Evolutionary conservation across 1,284 basidiomycete genomes (phyloP).

Genomic region (Cerioporus squamosus): DNA sequence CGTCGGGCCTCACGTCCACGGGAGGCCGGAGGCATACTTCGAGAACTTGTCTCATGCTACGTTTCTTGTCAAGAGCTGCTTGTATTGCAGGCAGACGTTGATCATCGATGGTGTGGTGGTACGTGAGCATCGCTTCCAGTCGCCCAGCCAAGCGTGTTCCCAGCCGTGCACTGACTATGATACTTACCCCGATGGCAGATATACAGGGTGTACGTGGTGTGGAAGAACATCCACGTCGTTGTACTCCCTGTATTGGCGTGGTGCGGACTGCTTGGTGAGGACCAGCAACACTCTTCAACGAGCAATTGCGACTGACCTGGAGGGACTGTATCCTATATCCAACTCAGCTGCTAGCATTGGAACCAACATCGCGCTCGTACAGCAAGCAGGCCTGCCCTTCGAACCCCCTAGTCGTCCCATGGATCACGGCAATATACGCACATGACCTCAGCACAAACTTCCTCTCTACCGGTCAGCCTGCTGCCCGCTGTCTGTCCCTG

Average conservation of each 20-base stretch:
- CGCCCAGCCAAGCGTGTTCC: too few relatives aligned
- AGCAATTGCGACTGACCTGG: too few relatives aligned
- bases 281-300: too few relatives aligned
- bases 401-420: conserved; percentile 21
- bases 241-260: conserved; percentile 30
- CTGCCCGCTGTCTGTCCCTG: not conserved
- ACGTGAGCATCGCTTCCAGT: conserved; percentile 4
- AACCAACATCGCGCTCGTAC: conserved; percentile 5
- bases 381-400: conserved; percentile 21
- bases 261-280: conserved; percentile 25
- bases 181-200: conserved; percentile 25
- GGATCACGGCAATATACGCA: conserved; percentile 35
- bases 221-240: conserved; percentile 28
- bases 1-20: conserved; percentile 6
- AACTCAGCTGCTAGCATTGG: conserved; percentile 10
- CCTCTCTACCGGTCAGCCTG: conserved; percentile 29
- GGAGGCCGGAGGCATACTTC: conserved; percentile 28
- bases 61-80: conserved; percentile 27
- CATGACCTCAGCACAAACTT: conserved; percentile 35
- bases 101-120: conserved; percentile 39
- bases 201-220: conserved; percentile 34
- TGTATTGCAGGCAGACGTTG: conserved; percentile 39
- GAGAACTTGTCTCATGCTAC: conserved; percentile 29
- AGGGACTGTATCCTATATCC: too few relatives aligned
- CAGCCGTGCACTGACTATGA: not conserved